A percentile compares a stretch with the other conserved stretches of the same genome.
Conservation (phyloP, 139 green algal genomes). For the Closterium sp. region DNA sequence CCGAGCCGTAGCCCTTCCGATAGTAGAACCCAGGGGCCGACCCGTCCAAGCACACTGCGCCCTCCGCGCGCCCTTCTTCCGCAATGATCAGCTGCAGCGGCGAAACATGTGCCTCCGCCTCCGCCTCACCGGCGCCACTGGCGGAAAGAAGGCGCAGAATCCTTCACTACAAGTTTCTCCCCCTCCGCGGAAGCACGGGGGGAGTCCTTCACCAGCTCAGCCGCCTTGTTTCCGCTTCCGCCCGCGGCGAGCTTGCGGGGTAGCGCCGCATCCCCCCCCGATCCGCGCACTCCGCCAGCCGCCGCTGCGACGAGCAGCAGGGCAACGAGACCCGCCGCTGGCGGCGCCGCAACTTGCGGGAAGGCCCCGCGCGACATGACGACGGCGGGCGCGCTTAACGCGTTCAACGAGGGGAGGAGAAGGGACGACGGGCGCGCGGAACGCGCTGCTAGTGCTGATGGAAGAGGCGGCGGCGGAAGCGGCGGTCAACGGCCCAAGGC, state of each 20-base stretch:
- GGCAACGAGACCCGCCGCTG: not conserved
- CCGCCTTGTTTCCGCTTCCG: not conserved
- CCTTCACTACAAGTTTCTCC: not conserved
- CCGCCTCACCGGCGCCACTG: not conserved
- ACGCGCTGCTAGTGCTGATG: too few relatives aligned
- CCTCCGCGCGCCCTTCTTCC: not conserved
- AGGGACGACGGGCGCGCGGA: too few relatives aligned
- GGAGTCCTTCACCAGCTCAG: not conserved
- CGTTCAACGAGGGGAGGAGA: too few relatives aligned
- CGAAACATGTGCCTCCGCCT: not conserved
- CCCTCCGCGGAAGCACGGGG: too few relatives aligned
- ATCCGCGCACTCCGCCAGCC: not conserved
- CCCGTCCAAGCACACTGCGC: constrained; percentile 4
- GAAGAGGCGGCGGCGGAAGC: too few relatives aligned
- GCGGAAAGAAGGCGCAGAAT: not conserved
- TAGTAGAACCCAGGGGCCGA: not conserved
- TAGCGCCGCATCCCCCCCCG: too few relatives aligned
- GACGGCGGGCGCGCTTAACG: too few relatives aligned
- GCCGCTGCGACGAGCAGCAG: not conserved
- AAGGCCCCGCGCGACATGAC: not conserved
- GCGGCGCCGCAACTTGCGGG: not conserved
- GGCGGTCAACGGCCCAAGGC: too few relatives aligned
- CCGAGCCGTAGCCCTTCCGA: not conserved
- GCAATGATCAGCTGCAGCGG: not conserved
- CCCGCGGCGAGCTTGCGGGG: not conserved